A percentile compares a stretch with the other conserved stretches of the same genome.
Conservation (phyloP, 345 rosid genomes). For the Sonneratia caseolaris region DNA sequence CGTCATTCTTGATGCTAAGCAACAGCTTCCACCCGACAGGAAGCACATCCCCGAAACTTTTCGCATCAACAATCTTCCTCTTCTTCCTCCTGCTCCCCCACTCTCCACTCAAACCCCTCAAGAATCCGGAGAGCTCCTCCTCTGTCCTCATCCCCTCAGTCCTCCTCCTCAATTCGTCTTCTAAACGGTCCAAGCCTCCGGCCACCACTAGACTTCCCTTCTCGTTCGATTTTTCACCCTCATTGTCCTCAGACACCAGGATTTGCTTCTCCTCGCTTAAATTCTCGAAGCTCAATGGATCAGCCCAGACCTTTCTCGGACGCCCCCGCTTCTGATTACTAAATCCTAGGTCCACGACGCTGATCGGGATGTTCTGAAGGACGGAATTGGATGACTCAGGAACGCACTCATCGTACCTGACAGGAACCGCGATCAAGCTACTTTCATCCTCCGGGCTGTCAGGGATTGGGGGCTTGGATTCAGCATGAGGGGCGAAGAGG, state of each 20-base stretch:
- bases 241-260: constrained; percentile 7
- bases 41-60: constrained; percentile 36
- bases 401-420: constrained; percentile 14
- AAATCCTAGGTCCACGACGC: constrained; percentile 8
- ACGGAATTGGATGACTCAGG: constrained; percentile 1
- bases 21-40: constrained; percentile 66
- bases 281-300: constrained; percentile 9
- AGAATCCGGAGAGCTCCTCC: constrained; percentile 40
- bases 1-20: constrained; percentile 47
- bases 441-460: constrained; percentile 11
- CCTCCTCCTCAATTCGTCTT: constrained; percentile 48
- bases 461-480: constrained; percentile 7
- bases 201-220: constrained; percentile 13
- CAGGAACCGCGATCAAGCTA: constrained; percentile 30
- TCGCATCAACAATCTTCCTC: constrained; percentile 52
- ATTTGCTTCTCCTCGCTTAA: constrained; percentile 15
- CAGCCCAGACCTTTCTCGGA: constrained; percentile 36
- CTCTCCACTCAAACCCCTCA: constrained; percentile 46
- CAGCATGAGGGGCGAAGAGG: constrained; percentile 37
- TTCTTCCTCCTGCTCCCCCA: constrained; percentile 60
- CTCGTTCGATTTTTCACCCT: constrained; percentile 7
- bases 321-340: constrained; percentile 56
- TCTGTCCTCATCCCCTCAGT: constrained; percentile 35
- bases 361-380: constrained; percentile 5
- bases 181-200: constrained; percentile 20